These are phyloP conservation scores for Solidago caesia DNA, from an alignment of 129 eudicot species.

Conservation along the genomic window DNA sequence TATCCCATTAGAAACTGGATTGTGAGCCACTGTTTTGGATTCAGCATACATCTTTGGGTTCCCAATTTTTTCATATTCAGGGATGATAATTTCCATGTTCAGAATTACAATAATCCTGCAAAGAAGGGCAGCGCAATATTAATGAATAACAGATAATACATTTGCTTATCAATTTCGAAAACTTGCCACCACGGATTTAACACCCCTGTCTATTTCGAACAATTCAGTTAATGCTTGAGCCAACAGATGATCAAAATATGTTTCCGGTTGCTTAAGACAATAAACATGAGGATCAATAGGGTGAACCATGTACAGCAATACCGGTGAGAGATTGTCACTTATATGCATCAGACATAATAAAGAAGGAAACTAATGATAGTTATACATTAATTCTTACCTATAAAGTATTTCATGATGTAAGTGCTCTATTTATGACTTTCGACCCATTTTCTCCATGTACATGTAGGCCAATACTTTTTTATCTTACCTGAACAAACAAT, in stretches of 20 bases:
- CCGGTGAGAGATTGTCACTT: neutral
- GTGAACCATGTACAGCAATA: neutral
- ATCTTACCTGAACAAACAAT: neutral
- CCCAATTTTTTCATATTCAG: conserved; percentile 68
- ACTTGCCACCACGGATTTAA: neutral
- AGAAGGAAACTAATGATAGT: conserved; percentile 2
- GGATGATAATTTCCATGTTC: no score
- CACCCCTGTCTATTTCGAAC: conserved; percentile 14
- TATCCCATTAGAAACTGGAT: conserved; percentile 34
- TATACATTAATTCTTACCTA: neutral
- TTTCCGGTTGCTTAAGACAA: neutral
- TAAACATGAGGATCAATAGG: neutral
- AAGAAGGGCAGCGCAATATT: no score
- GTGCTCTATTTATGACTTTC: no score
- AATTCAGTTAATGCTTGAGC: conserved; percentile 5
- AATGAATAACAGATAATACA: no score
- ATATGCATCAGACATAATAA: neutral
- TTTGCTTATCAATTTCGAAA: conserved; percentile 43
- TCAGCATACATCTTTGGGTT: conserved; percentile 53
- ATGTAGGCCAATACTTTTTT: no score
- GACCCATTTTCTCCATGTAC: no score
- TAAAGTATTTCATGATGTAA: neutral
- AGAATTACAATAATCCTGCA: no score
- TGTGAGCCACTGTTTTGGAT: conserved; percentile 43
- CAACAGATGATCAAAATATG: neutral